Conservation (phyloP, 148 eudicot species). For the Vaccinium darrowii region DNA sequence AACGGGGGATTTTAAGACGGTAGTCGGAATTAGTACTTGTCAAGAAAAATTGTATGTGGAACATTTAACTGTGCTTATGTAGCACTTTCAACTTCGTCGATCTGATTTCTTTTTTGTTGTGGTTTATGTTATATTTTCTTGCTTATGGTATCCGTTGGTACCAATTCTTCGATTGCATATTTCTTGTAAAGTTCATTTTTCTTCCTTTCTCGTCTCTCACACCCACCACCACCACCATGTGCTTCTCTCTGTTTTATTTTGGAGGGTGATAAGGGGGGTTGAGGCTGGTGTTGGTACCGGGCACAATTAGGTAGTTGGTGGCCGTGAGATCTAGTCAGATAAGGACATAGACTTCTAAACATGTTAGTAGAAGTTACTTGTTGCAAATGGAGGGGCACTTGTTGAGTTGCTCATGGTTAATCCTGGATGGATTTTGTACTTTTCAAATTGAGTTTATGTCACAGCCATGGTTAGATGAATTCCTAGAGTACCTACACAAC, state of each 20-base stretch:
- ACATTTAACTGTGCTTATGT: not conserved
- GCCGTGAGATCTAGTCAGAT: not conserved
- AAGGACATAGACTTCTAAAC: not conserved
- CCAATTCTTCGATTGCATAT: not conserved
- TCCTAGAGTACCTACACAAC: not conserved
- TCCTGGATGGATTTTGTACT: not conserved
- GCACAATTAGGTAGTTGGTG: not conserved
- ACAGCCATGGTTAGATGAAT: not conserved
- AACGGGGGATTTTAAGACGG: not conserved
- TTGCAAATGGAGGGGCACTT: not conserved
- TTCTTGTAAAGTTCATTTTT: not conserved
- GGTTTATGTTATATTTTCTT: not conserved
- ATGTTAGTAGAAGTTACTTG: not conserved
- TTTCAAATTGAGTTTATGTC: not conserved
- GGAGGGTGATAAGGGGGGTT: no score
- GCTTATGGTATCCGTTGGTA: not conserved
- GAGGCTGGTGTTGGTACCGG: no score
- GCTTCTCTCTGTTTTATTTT: no score
- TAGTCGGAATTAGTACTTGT: not conserved
- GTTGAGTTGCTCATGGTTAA: conserved; percentile 6
- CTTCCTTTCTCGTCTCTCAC: not conserved
- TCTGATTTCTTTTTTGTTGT: not conserved
- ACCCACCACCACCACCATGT: not conserved
- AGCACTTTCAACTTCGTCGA: not conserved
- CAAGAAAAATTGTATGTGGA: not conserved